phyloP scores from a whole-genome alignment of 805 yeast genomes.

The Suhomyces xylopsoci region DNA sequence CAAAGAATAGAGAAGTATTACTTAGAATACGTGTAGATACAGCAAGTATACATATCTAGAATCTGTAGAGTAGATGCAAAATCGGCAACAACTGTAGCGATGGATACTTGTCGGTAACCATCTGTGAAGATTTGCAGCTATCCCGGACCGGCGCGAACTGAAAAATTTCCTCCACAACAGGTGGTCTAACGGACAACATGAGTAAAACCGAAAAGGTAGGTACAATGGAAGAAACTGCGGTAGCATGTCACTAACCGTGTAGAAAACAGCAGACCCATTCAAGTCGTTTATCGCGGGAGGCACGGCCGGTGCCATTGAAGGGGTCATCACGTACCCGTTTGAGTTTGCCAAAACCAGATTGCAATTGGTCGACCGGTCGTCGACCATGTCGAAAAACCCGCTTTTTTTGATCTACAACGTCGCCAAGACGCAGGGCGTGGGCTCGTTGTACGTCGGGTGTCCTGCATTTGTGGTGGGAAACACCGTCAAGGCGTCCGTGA shows the following conservation, averaged over 20 bases:
- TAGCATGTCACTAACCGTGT: constrained; percentile 9
- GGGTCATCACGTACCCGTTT: constrained; percentile 88
- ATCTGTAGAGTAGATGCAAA: too few relatives aligned
- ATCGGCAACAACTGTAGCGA: too few relatives aligned
- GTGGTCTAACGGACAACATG: background rate
- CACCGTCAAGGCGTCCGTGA: constrained; percentile 92
- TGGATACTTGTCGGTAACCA: too few relatives aligned
- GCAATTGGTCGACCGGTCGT: constrained; percentile 69
- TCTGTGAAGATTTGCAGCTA: background rate
- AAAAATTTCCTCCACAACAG: constrained; percentile 1
- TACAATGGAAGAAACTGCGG: background rate
- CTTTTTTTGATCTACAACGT: constrained; percentile 71
- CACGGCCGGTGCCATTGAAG: constrained; percentile 94
- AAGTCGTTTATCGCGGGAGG: constrained; percentile 94
- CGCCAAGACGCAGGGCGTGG: constrained; percentile 73
- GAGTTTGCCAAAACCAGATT: constrained; percentile 95
- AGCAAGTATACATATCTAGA: too few relatives aligned
- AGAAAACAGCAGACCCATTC: constrained; percentile 57
- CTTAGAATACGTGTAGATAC: too few relatives aligned
- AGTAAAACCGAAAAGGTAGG: constrained; percentile 3
- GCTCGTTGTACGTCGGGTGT: constrained; percentile 87
- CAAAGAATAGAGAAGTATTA: too few relatives aligned
- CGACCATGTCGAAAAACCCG: constrained; percentile 77
- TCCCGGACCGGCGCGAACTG: background rate
- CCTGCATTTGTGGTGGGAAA: constrained; percentile 96